Base-by-base conservation (phyloP, 257 asterid species). In the Rubia yunnanensis region DNA sequence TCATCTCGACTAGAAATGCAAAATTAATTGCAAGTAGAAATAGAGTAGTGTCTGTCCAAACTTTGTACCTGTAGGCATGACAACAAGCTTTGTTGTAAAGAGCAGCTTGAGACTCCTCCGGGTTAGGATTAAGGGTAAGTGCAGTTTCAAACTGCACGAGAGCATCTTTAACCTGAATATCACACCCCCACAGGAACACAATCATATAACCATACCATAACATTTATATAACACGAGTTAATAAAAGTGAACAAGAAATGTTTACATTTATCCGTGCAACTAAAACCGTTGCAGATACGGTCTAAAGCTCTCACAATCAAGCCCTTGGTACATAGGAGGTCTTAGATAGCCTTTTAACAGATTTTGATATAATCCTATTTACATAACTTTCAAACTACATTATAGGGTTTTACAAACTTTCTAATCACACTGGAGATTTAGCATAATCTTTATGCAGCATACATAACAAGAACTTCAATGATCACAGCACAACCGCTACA, bases 51-150 rank as follows among this genome's bases (percentile, higher is more conserved):
- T 11, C 9, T 35, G 61, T 18, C 0, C 14, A 52, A 44, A 64
- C 63, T 50, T 31, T 9, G 11, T 74, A 92, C 97, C 96, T 84
- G 84, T 92, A 92, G 63, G 99, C 97, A 78, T 87, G 97, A 64
- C 99, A 92, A 67, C 99, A 89, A 62, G 99, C 97, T 77, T 92
- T 92, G 82, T 92, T 92, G 78, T 87, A 92, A 65, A 89, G 76
- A 54, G 99, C 99, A 68, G 99, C 99, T 78, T 89, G 97, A 67
- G 97, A 83, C 73, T 89, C 99, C 70, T 46, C 38, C 1, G 87
- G 80, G 60, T 82, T 92, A 14, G 99, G 97, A 72, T 84, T 69
- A 80, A 92, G 80, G 61, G 99, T 76, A 71, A 92, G 97, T 65
- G 99, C 99, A 22, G 81, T 77, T 35, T 92, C 99, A 72, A 92